These are phyloP conservation scores for Coelastrella sp. DNA, from an alignment of 139 green algal genomes.

Conservation along the genomic window DNA sequence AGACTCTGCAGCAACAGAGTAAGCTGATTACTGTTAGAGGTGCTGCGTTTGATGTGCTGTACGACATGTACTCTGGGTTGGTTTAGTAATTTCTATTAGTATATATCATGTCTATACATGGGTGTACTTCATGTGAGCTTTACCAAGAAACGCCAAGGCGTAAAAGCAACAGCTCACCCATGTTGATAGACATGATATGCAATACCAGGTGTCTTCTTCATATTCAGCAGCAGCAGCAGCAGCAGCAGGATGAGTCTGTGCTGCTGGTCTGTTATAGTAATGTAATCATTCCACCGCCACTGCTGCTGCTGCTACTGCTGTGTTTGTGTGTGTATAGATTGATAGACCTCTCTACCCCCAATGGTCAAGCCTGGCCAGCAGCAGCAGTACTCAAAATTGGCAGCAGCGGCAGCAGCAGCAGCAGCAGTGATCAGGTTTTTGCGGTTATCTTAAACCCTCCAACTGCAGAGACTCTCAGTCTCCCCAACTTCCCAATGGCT, in stretches of 20 bases:
- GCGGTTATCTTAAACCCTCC: slow-evolving; percentile 77
- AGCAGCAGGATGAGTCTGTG: not conserved
- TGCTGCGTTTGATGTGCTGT: not conserved
- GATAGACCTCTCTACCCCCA: slow-evolving; percentile 59
- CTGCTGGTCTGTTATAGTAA: not conserved
- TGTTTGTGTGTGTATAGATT: slow-evolving; percentile 30
- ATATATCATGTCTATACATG: no score
- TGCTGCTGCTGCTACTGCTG: not conserved
- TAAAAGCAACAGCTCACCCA: no score
- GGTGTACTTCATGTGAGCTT: not conserved
- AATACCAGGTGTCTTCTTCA: no score
- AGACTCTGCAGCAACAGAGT: slow-evolving; percentile 32
- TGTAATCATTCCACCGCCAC: not conserved
- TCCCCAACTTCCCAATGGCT: slow-evolving; percentile 58
- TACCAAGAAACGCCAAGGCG: no score
- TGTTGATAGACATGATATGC: no score
- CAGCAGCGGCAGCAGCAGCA: not conserved
- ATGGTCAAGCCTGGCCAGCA: slow-evolving; percentile 76
- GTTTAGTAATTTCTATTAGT: no score
- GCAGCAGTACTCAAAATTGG: slow-evolving; percentile 72
- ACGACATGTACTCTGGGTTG: not conserved
- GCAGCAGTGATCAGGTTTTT: slow-evolving; percentile 46
- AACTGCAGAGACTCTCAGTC: slow-evolving; percentile 53
- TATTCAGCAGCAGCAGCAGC: not conserved
- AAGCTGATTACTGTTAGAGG: not conserved